A percentile compares a stretch with the other conserved stretches of the same genome.
Evolutionary conservation across 768 basidiomycete species (phyloP).

Genomic region (Suillus tomentosus): DNA sequence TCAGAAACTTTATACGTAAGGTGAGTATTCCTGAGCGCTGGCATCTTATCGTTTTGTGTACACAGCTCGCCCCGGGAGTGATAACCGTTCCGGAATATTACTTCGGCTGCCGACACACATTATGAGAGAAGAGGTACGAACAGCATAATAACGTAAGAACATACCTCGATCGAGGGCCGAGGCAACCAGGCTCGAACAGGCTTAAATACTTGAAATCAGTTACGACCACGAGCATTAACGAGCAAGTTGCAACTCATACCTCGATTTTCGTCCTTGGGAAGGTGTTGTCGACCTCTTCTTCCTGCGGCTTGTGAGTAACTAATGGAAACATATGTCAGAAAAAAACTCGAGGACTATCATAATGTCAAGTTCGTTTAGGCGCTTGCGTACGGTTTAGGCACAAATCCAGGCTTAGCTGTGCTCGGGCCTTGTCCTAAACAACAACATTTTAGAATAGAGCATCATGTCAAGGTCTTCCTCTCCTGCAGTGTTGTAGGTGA

Average conservation of each 20-base stretch:
- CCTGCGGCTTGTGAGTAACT: background rate
- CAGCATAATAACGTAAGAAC: background rate
- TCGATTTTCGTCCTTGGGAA: background rate
- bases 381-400: no score
- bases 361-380: no score
- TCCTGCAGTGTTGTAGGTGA: background rate
- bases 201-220: background rate
- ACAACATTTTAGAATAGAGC: no score
- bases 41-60: background rate
- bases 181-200: background rate
- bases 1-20: background rate
- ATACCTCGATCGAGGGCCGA: background rate
- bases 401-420: no score
- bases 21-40: no score
- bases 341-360: no score
- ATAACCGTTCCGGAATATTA: background rate
- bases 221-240: background rate
- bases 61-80: background rate
- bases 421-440: no score
- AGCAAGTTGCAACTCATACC: background rate
- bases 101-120: background rate
- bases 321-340: background rate
- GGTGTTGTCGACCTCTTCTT: background rate
- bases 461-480: background rate
- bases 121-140: background rate